Conservation (phyloP, 306 rosid species). For the Vigna mungo region DNA sequence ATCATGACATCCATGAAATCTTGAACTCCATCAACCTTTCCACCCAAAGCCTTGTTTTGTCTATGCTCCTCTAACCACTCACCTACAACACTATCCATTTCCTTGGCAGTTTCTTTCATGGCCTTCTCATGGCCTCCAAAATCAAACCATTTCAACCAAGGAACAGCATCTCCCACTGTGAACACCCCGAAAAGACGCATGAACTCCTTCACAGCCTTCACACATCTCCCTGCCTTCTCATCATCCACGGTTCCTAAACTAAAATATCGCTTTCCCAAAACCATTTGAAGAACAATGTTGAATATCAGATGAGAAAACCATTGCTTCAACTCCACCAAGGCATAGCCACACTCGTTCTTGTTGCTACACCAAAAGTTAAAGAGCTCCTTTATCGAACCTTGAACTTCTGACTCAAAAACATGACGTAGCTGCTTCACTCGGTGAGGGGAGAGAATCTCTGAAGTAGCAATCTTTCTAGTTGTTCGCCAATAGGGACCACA, state of each 20-base stretch:
- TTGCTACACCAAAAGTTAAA: background rate
- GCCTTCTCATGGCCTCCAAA: conserved; percentile 43
- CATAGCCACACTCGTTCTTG: background rate
- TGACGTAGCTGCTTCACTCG: background rate
- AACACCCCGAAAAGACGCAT: conserved; percentile 10
- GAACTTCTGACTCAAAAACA: conserved; percentile 12
- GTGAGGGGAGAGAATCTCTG: conserved; percentile 22
- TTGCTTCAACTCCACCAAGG: conserved; percentile 23
- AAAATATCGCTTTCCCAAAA: conserved; percentile 21
- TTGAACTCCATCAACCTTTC: too few species aligned
- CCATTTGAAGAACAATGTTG: conserved; percentile 23
- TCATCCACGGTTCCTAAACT: rapidly evolving
- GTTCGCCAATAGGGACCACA: conserved; percentile 47
- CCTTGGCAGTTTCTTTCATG: conserved; percentile 36
- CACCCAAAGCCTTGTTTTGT: too few species aligned
- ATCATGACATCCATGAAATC: too few species aligned
- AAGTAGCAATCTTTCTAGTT: background rate
- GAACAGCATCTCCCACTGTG: conserved; percentile 35
- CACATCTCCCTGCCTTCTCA: background rate
- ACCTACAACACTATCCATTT: background rate
- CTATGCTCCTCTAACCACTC: conserved; percentile 41
- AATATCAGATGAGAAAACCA: background rate
- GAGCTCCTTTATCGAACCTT: conserved; percentile 7
- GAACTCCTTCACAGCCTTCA: background rate
- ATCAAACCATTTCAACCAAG: conserved; percentile 41